Evolutionary conservation across 163 green algal genomes (phyloP).

Genomic region (Prototheca stagnorum): DNA sequence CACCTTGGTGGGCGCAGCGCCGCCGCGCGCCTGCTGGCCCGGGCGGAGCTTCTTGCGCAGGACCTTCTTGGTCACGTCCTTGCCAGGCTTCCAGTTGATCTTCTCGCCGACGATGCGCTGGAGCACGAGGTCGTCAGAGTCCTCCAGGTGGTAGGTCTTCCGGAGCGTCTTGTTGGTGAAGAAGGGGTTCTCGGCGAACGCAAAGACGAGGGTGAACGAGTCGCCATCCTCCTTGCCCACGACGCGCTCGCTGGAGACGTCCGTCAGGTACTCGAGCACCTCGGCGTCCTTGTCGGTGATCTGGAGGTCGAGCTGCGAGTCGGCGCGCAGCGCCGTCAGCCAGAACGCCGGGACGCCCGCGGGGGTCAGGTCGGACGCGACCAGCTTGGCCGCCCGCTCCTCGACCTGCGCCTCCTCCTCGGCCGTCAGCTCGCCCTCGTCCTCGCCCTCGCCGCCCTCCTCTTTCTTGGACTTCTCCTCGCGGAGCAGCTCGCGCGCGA

Average conservation of each 20-base stretch:
- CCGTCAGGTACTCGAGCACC: slow-evolving; percentile 52
- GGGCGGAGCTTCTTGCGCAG: slow-evolving; percentile 67
- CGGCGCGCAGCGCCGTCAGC: slow-evolving; percentile 67
- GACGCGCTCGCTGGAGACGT: slow-evolving; percentile 29
- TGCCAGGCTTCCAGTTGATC: slow-evolving; percentile 65
- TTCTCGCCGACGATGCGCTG: not conserved
- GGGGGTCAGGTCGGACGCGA: no score
- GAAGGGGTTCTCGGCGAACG: slow-evolving; percentile 60
- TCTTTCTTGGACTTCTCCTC: slow-evolving; percentile 42
- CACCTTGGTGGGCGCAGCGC: slow-evolving; percentile 28
- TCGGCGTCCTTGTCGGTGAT: slow-evolving; percentile 77
- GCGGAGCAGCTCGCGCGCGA: slow-evolving; percentile 19
- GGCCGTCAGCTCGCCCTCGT: not conserved
- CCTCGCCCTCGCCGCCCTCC: slow-evolving; percentile 10
- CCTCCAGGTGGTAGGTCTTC: slow-evolving; percentile 57
- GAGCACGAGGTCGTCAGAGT: slow-evolving; percentile 43
- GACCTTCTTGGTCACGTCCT: slow-evolving; percentile 60
- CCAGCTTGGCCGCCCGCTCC: slow-evolving; percentile 2
- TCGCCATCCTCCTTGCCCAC: slow-evolving; percentile 30
- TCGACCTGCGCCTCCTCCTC: slow-evolving; percentile 4
- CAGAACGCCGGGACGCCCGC: slow-evolving; percentile 80
- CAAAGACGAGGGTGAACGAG: slow-evolving; percentile 54
- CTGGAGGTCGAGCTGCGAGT: slow-evolving; percentile 30
- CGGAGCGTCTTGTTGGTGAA: slow-evolving; percentile 45
- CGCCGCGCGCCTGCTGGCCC: slow-evolving; percentile 16